Conservation (phyloP, 331 rosid species). For the Quercus lobata region DNA sequence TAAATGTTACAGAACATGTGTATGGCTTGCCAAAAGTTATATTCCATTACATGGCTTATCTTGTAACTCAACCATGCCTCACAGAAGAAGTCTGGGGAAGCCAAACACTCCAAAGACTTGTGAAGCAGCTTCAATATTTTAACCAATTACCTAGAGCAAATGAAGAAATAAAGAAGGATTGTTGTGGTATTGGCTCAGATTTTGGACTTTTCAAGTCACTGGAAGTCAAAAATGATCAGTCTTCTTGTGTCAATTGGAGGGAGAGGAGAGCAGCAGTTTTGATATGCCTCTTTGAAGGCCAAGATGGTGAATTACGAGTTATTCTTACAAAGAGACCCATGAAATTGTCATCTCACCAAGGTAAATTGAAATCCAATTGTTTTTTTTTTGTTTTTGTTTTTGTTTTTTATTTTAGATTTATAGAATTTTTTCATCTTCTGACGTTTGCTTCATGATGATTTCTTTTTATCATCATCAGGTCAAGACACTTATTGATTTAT, state of each 20-base stretch:
- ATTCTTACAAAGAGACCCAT: conserved; percentile 35
- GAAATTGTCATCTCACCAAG: conserved; percentile 30
- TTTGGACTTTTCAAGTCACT: background rate
- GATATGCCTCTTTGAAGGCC: conserved; percentile 36
- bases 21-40: background rate
- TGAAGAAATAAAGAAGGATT: background rate
- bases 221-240: background rate
- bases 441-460: too few species aligned
- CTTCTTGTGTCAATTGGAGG: background rate
- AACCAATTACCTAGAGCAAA: conserved; percentile 3
- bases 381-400: too few species aligned
- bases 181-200: background rate
- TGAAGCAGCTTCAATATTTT: conserved; percentile 13
- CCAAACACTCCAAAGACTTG: conserved; percentile 24
- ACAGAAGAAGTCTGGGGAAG: conserved; percentile 8
- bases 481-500: too few species aligned
- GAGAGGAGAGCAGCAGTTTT: conserved; percentile 37
- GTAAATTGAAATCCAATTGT: background rate
- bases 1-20: background rate
- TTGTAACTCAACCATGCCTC: background rate
- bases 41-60: conserved; percentile 3
- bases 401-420: too few species aligned
- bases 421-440: too few species aligned
- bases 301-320: conserved; percentile 28
- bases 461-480: too few species aligned